phyloP scores from a whole-genome alignment of 2,329 filamentous ascomycete genomes.

The Tolypocladium pustulatum region DNA sequence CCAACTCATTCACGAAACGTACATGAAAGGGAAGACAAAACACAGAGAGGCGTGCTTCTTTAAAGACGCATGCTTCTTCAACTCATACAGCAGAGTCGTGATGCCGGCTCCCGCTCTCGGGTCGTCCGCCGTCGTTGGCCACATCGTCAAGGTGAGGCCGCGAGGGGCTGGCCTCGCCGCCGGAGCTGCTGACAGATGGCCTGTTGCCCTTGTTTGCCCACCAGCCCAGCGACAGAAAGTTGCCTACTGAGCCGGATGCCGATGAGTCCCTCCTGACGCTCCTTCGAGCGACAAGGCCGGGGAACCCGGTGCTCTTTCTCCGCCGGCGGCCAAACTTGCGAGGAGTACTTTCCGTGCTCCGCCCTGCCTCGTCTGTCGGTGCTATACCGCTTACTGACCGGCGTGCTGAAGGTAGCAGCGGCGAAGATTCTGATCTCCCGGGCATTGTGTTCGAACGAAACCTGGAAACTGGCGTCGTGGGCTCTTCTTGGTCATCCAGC shows the following conservation, averaged over 20 bases:
- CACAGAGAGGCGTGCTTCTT: neutral
- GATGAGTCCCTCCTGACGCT: constrained; percentile 26
- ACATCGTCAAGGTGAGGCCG: constrained; percentile 8
- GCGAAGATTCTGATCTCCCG: constrained; percentile 26
- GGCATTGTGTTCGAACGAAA: constrained; percentile 40
- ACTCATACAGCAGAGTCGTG: constrained; percentile 24
- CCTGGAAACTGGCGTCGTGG: constrained; percentile 27
- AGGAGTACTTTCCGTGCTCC: constrained; percentile 18
- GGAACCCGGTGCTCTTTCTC: constrained; percentile 51
- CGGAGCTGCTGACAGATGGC: constrained; percentile 4
- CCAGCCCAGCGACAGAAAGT: constrained; percentile 46
- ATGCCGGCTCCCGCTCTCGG: constrained; percentile 5
- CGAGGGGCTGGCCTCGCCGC: constrained; percentile 3
- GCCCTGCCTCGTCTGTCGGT: constrained; percentile 15
- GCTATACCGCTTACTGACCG: constrained; percentile 19
- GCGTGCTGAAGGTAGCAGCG: constrained; percentile 24
- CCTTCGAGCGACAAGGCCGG: constrained; percentile 46
- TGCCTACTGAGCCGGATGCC: constrained; percentile 39
- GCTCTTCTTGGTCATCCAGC: constrained; percentile 60
- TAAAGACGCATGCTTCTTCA: neutral
- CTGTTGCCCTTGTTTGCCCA: constrained; percentile 22
- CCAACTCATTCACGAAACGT: neutral
- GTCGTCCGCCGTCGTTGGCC: constrained; percentile 1
- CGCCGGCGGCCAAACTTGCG: constrained; percentile 30
- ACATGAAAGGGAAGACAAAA: neutral